phyloP scores from a whole-genome alignment of 2,329 filamentous ascomycete genomes.

The Paraphoma chrysanthemicola region DNA sequence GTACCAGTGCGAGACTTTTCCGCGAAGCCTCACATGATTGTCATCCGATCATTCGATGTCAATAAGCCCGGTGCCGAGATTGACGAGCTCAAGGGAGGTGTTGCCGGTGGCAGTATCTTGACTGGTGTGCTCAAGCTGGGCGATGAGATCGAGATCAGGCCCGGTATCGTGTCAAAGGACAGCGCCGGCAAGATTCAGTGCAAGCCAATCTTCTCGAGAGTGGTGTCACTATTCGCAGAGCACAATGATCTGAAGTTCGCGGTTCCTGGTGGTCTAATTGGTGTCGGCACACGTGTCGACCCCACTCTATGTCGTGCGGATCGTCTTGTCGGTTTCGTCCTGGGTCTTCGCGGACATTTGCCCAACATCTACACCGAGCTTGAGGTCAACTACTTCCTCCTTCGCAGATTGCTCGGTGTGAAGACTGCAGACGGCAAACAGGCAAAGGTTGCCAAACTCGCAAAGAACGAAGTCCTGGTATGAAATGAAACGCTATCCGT shows the following conservation, averaged over 20 bases:
- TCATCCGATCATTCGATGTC: constrained; percentile 98
- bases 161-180: constrained; percentile 97
- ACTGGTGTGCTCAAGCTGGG: constrained; percentile 96
- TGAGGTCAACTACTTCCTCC: constrained; percentile 97
- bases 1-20: constrained; percentile 90
- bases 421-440: constrained; percentile 98
- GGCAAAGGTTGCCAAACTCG: constrained; percentile 96
- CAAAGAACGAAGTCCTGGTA: constrained; percentile 93
- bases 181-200: constrained; percentile 93
- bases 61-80: constrained; percentile 99
- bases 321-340: constrained; percentile 96
- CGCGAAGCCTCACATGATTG: constrained; percentile 95
- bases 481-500: not conserved
- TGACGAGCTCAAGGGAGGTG: constrained; percentile 97
- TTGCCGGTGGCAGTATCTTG: constrained; percentile 94
- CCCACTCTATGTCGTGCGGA: constrained; percentile 98
- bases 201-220: constrained; percentile 94
- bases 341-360: constrained; percentile 90
- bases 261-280: constrained; percentile 95
- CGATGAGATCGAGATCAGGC: constrained; percentile 97
- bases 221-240: constrained; percentile 95
- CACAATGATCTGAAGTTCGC: constrained; percentile 99
- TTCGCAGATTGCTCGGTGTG: constrained; percentile 92
- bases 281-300: constrained; percentile 95
- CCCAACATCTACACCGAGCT: constrained; percentile 98